Evolutionary conservation across 164 flowering plant genomes (phyloP).

Genomic region (Litsea cubeba): DNA sequence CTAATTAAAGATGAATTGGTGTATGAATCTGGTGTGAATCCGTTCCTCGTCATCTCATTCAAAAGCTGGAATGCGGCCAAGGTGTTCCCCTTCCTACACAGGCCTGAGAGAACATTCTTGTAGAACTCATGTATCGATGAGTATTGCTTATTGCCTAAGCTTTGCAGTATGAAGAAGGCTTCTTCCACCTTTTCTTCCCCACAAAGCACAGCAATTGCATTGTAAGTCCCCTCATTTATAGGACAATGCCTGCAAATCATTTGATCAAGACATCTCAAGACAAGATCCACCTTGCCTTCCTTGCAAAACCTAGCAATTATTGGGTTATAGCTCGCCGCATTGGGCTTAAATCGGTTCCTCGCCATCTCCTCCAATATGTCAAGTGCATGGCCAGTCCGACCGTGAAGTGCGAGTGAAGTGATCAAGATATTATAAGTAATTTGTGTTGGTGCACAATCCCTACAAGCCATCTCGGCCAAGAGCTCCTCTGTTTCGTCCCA

Average conservation of each 20-base stretch:
- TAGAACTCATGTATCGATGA: slow-evolving; percentile 48
- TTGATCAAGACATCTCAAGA: slow-evolving; percentile 51
- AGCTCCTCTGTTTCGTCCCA: slow-evolving; percentile 81
- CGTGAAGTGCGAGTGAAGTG: slow-evolving; percentile 61
- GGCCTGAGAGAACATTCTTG: slow-evolving; percentile 53
- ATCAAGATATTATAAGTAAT: slow-evolving; percentile 81
- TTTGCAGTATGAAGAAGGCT: slow-evolving; percentile 65
- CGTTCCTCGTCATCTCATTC: slow-evolving; percentile 66
- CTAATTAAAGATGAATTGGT: slow-evolving; percentile 71
- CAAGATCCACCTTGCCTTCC: slow-evolving; percentile 62
- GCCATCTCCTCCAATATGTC: slow-evolving; percentile 62
- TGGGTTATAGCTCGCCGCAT: slow-evolving; percentile 71
- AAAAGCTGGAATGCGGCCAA: slow-evolving; percentile 68
- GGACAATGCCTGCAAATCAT: slow-evolving; percentile 50
- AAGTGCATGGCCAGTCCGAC: slow-evolving; percentile 56
- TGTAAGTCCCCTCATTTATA: slow-evolving; percentile 82
- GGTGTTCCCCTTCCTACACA: slow-evolving; percentile 86
- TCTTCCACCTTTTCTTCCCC: slow-evolving; percentile 56
- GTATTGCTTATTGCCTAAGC: slow-evolving; percentile 50
- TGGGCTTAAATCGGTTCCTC: slow-evolving; percentile 40
- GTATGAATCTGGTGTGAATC: slow-evolving; percentile 67
- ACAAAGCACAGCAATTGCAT: slow-evolving; percentile 71
- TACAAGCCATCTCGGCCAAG: slow-evolving; percentile 72
- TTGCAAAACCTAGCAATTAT: slow-evolving; percentile 59
- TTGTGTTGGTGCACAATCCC: slow-evolving; percentile 49